phyloP scores from a whole-genome alignment of 2,329 filamentous ascomycete species.

The Grosmannia clavigera region DNA sequence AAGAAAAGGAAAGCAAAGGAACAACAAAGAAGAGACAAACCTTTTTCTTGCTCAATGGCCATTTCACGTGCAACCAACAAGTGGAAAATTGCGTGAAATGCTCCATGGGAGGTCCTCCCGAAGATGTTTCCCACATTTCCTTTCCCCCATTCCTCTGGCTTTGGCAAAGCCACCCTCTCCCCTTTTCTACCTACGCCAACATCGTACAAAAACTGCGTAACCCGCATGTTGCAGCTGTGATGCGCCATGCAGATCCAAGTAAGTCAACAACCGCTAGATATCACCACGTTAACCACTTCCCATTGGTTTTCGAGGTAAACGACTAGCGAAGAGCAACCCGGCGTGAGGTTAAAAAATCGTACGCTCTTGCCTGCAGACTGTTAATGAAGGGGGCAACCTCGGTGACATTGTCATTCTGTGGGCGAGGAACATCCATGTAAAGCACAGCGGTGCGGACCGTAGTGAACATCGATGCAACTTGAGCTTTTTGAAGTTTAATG shows the following conservation, averaged over 20 bases:
- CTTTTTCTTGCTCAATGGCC: conserved; percentile 49
- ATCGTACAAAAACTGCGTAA: background rate
- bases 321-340: conserved; percentile 71
- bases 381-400: conserved; percentile 41
- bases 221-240: background rate
- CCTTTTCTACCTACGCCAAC: background rate
- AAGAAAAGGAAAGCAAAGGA: conserved; percentile 11
- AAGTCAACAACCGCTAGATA: conserved; percentile 54
- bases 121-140: conserved; percentile 31
- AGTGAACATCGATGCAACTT: too few relatives aligned
- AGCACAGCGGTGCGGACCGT: background rate
- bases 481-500: conserved; percentile 33
- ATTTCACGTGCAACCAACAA: conserved; percentile 40
- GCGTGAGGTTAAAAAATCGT: conserved; percentile 34
- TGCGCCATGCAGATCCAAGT: background rate
- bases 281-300: conserved; percentile 66
- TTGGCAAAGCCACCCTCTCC: background rate
- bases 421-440: conserved; percentile 55
- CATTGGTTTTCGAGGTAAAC: conserved; percentile 86
- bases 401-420: conserved; percentile 71
- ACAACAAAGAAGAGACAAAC: conserved; percentile 22
- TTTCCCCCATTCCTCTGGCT: background rate
- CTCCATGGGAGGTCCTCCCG: conserved; percentile 66
- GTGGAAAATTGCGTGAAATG: conserved; percentile 43
- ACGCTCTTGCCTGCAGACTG: conserved; percentile 72